Evolutionary conservation across 2,329 filamentous ascomycete species (phyloP), one percentile per base, ranked within the genome.

Genomic region (Nectriaceae sp.): DNA sequence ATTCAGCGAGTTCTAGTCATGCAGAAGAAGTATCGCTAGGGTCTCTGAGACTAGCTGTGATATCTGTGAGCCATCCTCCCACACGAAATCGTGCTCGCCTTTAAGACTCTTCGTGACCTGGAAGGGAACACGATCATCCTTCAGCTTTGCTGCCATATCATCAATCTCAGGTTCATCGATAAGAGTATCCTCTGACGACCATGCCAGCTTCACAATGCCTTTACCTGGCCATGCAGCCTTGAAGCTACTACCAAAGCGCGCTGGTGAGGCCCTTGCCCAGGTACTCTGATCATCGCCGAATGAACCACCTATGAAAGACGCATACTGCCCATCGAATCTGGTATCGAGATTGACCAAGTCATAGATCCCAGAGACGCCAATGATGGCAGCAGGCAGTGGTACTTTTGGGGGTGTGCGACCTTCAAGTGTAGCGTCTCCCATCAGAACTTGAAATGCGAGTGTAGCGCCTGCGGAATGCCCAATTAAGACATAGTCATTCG

Each of bases 331-430:
- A 16, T 61, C 64, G 29, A 77, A 71, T 6, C 76, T 71, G 40
- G 71, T 65, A 21, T 75, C 70, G 18, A 89, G 66, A 0, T 75
- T 75, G 6, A 73, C 73, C 10, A 90, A 66, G 60, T 87, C 80
- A 65, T 89, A 89, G 19, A 90, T 81, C 1, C 87, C 87, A 46
- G 80, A 79, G 18, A 88, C 67, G 26, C 83, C 78, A 4, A 88
- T 63, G n/a, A 88, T 67, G 4, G 76, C 79, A 3, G 69, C 60
- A 0, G 83, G 83, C 16, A 73, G 62, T 5, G 65, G 67, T 3
- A 72, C 62, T 8, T 66, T 49, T 21, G 37, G 56, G 41, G 40
- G 47, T 42, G 46, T 49, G 15, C n/a, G 42, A 46, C 48, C 43
- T 41, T 49, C 58, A 16, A 69, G 52, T 41, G 70, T 59, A 15